Conservation (phyloP, 345 rosid species). For the Salix purpurea region DNA sequence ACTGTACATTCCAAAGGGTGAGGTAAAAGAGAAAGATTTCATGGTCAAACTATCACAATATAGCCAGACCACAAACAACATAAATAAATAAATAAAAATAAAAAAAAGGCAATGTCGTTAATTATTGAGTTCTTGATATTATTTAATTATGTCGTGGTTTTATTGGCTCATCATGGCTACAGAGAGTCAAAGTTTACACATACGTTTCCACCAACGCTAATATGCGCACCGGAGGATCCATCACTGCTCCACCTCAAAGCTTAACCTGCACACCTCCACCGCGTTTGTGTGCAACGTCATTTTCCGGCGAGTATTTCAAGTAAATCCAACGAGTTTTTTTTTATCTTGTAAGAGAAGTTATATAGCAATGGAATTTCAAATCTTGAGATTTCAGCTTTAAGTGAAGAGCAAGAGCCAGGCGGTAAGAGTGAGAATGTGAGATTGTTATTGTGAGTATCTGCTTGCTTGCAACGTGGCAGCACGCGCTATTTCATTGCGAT, state of each 20-base stretch:
- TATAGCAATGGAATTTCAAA: not conserved
- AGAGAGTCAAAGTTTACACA: conserved; percentile 33
- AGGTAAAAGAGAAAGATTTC: too few relatives aligned
- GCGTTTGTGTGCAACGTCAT: not conserved
- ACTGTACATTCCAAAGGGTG: too few relatives aligned
- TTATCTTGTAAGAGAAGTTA: not conserved
- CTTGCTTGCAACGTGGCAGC: not conserved
- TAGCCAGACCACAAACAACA: too few relatives aligned
- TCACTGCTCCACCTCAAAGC: not conserved
- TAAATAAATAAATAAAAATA: too few relatives aligned
- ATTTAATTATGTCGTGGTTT: not conserved
- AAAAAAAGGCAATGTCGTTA: not conserved
- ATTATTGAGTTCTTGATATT: not conserved
- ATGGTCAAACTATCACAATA: too few relatives aligned
- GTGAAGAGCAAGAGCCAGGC: not conserved
- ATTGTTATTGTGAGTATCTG: not conserved
- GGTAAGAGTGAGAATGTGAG: not conserved
- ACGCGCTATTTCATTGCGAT: not conserved
- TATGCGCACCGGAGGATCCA: conserved; percentile 30
- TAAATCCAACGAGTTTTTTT: not conserved
- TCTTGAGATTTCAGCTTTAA: not conserved
- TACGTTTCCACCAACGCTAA: conserved; percentile 32
- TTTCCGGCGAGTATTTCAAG: not conserved
- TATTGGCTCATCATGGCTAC: conserved; percentile 26
- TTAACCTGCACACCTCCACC: conserved; percentile 12